phyloP scores from a whole-genome alignment of 345 rosid genomes.

The Gossypium mustelinum region DNA sequence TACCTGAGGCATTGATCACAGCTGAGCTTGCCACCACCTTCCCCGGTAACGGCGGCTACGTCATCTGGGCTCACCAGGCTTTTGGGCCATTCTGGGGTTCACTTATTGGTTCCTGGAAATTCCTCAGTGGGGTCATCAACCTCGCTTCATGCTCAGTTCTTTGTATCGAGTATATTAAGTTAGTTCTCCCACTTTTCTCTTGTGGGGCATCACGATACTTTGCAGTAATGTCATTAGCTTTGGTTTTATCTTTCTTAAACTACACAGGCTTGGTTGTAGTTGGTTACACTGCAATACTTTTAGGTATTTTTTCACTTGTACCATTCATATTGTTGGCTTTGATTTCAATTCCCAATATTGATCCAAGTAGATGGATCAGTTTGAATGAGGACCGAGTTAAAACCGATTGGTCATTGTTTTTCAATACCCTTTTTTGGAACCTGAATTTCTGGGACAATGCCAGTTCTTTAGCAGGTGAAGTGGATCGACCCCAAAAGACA shows the following conservation, averaged over 20 bases:
- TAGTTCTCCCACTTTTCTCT: constrained; percentile 28
- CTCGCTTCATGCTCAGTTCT: constrained; percentile 46
- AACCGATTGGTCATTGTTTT: constrained; percentile 56
- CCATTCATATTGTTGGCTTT: constrained; percentile 49
- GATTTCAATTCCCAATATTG: constrained; percentile 46
- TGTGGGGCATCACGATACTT: constrained; percentile 34
- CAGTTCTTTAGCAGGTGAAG: constrained; percentile 65
- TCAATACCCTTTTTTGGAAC: constrained; percentile 71
- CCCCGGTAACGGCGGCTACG: constrained; percentile 64
- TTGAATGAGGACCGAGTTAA: constrained; percentile 41
- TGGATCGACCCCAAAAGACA: constrained; percentile 48
- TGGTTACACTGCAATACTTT: constrained; percentile 43
- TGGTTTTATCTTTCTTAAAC: constrained; percentile 44
- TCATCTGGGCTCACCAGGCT: constrained; percentile 56
- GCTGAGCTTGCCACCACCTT: constrained; percentile 68
- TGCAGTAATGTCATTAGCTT: constrained; percentile 33
- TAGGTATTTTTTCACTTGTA: constrained; percentile 48
- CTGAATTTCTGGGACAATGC: constrained; percentile 68
- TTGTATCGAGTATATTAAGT: constrained; percentile 45
- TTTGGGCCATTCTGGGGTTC: constrained; percentile 60
- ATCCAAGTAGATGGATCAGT: constrained; percentile 55
- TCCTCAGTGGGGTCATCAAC: constrained; percentile 54
- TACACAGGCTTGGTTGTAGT: constrained; percentile 48
- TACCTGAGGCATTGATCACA: constrained; percentile 67
- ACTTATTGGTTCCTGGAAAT: constrained; percentile 56